These are phyloP conservation scores for Candida sonorensis DNA, from an alignment of 805 yeast genomes.

Conservation along the genomic window DNA sequence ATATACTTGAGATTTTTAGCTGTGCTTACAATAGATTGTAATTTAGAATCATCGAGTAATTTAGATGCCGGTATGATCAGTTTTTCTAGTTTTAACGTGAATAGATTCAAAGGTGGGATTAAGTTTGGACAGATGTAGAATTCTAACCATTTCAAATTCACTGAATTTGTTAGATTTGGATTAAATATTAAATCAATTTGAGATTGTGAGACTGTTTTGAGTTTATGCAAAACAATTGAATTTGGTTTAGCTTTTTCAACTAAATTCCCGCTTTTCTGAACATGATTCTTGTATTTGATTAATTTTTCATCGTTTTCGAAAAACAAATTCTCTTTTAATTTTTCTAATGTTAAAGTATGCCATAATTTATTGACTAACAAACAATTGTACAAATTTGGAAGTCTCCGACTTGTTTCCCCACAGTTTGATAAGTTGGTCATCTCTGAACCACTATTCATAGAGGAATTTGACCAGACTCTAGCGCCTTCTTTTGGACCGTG, in stretches of 20 bases:
- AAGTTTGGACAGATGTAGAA: constrained; percentile 76
- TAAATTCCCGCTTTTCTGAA: constrained; percentile 1
- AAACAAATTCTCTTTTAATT: constrained; percentile 48
- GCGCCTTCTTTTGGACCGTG: constrained; percentile 38
- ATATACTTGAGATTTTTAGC: constrained; percentile 57
- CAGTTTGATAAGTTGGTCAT: constrained; percentile 8
- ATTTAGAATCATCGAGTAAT: constrained; percentile 50
- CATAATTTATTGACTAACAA: constrained; percentile 64
- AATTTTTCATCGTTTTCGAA: constrained; percentile 44
- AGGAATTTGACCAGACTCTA: constrained; percentile 26
- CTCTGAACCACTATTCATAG: too few relatives aligned
- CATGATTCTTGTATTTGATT: constrained; percentile 11
- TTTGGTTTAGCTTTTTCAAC: constrained; percentile 11
- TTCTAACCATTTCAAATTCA: constrained; percentile 61
- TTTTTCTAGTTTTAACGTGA: constrained; percentile 34
- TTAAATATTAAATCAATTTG: constrained; percentile 46
- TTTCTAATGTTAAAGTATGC: constrained; percentile 46
- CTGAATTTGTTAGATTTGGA: constrained; percentile 33
- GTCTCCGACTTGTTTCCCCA: constrained; percentile 1
- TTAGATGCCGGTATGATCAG: constrained; percentile 68
- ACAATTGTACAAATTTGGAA: constrained; percentile 46
- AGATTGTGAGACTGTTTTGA: constrained; percentile 43
- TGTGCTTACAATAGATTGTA: constrained; percentile 42
- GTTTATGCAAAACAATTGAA: constrained; percentile 61
- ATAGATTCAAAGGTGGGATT: constrained; percentile 45